phyloP scores from a whole-genome alignment of 108 stramenopile species.

The Aurantiochytrium sp. region DNA sequence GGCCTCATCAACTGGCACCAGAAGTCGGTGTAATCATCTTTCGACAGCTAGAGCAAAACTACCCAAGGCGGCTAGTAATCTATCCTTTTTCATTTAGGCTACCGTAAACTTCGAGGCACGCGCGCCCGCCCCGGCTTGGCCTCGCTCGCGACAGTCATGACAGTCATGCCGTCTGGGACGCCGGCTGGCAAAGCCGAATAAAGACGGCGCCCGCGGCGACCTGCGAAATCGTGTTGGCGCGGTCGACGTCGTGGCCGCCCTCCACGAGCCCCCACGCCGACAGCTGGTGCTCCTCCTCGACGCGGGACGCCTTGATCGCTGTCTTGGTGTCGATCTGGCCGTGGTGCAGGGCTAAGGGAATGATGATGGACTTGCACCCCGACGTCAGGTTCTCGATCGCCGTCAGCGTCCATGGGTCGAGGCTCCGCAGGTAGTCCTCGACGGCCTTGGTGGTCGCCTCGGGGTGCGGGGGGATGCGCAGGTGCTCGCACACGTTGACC shows the following conservation, averaged over 20 bases:
- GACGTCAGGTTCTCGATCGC: not conserved
- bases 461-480: not conserved
- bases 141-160: too few species aligned
- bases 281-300: conserved; percentile 97
- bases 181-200: conserved; percentile 28
- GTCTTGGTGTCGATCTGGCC: conserved; percentile 37
- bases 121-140: too few species aligned
- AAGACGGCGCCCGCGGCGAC: conserved; percentile 40
- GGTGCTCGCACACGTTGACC: not conserved
- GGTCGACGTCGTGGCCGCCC: conserved; percentile 79
- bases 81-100: not conserved
- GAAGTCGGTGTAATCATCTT: conserved; percentile 52
- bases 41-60: not conserved
- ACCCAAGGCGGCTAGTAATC: too few species aligned
- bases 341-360: conserved; percentile 3
- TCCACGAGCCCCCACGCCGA: conserved; percentile 93
- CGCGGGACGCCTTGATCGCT: conserved; percentile 74
- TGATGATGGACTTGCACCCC: conserved; percentile 8
- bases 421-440: not conserved
- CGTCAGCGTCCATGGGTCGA: not conserved
- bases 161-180: too few species aligned
- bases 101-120: too few species aligned
- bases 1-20: conserved; percentile 46
- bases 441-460: not conserved
- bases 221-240: conserved; percentile 37